Conservation (phyloP, 495 filamentous ascomycete genomes). For the Aspergillus funiculosus region DNA sequence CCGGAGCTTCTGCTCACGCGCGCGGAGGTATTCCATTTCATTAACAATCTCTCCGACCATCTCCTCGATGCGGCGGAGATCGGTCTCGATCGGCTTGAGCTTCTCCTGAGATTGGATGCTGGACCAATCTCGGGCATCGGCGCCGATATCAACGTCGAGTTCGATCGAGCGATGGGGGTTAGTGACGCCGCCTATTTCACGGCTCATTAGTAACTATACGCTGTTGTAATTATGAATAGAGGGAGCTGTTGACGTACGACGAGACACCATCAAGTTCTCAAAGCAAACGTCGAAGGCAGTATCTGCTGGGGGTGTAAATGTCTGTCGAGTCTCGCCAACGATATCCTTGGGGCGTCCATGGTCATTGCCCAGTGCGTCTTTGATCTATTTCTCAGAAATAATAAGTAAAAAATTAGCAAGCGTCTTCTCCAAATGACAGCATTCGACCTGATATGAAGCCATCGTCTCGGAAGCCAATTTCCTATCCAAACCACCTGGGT, state of each 20-base stretch:
- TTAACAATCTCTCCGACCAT: conserved; percentile 71
- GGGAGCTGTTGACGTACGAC: conserved; percentile 47
- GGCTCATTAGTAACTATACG: neutral
- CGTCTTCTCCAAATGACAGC: neutral
- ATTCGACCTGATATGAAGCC: neutral
- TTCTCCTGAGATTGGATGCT: conserved; percentile 95
- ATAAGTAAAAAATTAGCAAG: conserved; percentile 16
- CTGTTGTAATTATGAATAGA: neutral
- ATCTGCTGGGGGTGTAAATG: conserved; percentile 93
- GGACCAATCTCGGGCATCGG: conserved; percentile 97
- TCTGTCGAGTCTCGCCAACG: conserved; percentile 83
- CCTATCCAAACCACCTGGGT: neutral
- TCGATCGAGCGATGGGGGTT: conserved; percentile 76
- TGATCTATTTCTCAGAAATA: conserved; percentile 60
- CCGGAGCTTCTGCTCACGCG: conserved; percentile 86
- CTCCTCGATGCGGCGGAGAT: conserved; percentile 89
- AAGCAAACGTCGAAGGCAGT: conserved; percentile 97
- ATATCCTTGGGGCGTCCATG: conserved; percentile 88
- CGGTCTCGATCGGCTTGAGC: conserved; percentile 93
- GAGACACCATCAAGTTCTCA: conserved; percentile 66
- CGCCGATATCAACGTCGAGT: conserved; percentile 97
- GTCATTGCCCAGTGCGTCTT: conserved; percentile 90
- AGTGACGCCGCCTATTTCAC: conserved; percentile 30
- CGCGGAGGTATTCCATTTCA: conserved; percentile 90
- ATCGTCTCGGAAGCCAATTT: neutral